Percentiles rank a stretch among this genome's conserved stretches.
phyloP scores from a whole-genome alignment of 2,329 filamentous ascomycete species.

The Cercospora brassicicola region DNA sequence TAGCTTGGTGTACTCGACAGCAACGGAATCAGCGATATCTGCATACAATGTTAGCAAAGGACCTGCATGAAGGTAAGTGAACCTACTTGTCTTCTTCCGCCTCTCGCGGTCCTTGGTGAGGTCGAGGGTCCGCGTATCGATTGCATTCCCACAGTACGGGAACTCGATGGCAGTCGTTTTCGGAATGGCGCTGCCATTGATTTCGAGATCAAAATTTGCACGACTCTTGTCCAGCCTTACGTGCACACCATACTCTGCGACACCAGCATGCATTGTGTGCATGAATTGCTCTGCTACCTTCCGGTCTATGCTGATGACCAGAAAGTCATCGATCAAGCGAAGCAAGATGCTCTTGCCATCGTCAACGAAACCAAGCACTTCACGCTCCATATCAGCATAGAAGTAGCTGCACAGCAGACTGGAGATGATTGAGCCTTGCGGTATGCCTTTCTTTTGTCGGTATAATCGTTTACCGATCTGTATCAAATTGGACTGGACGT shows the following conservation, averaged over 20 bases:
- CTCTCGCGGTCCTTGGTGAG: constrained; percentile 68
- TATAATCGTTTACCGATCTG: constrained; percentile 87
- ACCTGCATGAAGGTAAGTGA: constrained; percentile 19
- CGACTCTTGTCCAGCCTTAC: constrained; percentile 79
- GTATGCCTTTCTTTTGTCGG: constrained; percentile 83
- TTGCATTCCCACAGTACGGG: constrained; percentile 82
- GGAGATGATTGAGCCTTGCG: constrained; percentile 87
- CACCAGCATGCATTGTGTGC: constrained; percentile 73
- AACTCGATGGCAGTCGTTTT: constrained; percentile 57
- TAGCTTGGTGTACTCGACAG: constrained; percentile 69
- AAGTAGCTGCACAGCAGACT: constrained; percentile 91
- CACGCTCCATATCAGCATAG: constrained; percentile 80
- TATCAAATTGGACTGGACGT: constrained; percentile 82
- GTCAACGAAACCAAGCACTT: constrained; percentile 66
- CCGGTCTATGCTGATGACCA: constrained; percentile 74
- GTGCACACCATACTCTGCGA: constrained; percentile 75
- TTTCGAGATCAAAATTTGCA: constrained; percentile 72
- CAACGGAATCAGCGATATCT: constrained; percentile 69
- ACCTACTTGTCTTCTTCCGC: constrained; percentile 53
- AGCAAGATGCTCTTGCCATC: constrained; percentile 63
- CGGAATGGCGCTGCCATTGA: constrained; percentile 57
- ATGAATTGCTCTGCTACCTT: constrained; percentile 71
- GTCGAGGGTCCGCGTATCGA: constrained; percentile 73
- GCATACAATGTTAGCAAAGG: constrained; percentile 23
- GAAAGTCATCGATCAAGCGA: constrained; percentile 87